Base-by-base conservation (phyloP, 495 filamentous ascomycete species). In the Collariella sp. region DNA sequence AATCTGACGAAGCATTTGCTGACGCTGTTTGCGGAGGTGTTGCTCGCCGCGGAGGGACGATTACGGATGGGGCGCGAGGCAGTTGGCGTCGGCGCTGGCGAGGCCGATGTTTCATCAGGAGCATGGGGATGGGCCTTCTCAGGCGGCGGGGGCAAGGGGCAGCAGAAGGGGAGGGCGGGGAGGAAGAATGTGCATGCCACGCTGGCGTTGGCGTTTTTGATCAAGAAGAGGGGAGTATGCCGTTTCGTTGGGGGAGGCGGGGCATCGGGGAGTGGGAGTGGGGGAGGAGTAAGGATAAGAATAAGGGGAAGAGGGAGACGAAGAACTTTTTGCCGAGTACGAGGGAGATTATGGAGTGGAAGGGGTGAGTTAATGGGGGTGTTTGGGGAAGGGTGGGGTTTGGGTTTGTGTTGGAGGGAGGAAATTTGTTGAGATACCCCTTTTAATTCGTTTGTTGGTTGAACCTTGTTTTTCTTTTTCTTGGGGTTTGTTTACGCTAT, bases 271-370 rank as follows among this genome's bases (percentile, higher is more conserved):
- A 20, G 38, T 9, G 42, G 34, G 19, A 26, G 20, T 0, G 53
- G 41, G 57, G 49, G 51, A 31, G 59, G 46, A 0, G 48, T 52
- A 2, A 51, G 52, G 23, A 23, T n/a, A 52, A 23, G 10, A 20
- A 29, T 9, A 42, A 40, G 19, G 18, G 20, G 0, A 56, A 46
- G 57, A 51, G 51, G 35, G 59, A 49, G 1, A 51, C 55, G 2
- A 51, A 54, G 23, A 23, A 57, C 41, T 68, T 66, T 11, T 46
- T 66, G 57, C 65, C 65, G 12, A 64, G 46, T 9, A 66, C 64
- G 12, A 59, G 46, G 61, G 65, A 68, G 59, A 66, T 68, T 5
- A 48, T 66, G 65, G 61, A 61, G 55, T 68, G 65, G 65, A 68
- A 59, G 59, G 60, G 5, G 11, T 12, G 42, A 50, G n/a, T 3